phyloP scores from a whole-genome alignment of 495 filamentous ascomycete species.

The Trichoderma reesei region DNA sequence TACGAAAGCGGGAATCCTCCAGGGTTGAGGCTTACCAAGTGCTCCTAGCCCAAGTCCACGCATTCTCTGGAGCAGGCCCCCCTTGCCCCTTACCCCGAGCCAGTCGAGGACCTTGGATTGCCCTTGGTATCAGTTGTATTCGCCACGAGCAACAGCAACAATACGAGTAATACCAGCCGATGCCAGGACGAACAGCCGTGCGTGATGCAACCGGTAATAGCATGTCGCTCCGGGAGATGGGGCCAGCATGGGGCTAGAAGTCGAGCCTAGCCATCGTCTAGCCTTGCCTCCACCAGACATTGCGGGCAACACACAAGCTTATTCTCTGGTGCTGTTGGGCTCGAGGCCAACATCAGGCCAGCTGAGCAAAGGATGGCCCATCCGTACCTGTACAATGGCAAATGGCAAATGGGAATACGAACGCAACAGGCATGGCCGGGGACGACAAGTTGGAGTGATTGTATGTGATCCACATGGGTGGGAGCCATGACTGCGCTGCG shows the following conservation, averaged over 20 bases:
- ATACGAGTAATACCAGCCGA: background rate
- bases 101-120: background rate
- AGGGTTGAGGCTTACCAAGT: background rate
- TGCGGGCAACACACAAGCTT: background rate
- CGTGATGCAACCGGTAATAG: background rate
- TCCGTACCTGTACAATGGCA: too few relatives aligned
- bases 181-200: too few relatives aligned
- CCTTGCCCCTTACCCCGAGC: too few relatives aligned
- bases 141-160: background rate
- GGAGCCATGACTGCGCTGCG: background rate
- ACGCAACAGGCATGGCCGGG: background rate
- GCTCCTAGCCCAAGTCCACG: background rate
- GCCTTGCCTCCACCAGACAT: background rate
- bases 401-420: background rate
- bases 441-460: background rate
- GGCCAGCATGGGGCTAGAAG: background rate
- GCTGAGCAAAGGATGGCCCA: too few relatives aligned
- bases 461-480: background rate
- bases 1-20: background rate
- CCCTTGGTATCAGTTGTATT: too few relatives aligned
- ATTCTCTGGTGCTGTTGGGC: background rate
- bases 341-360: too few relatives aligned
- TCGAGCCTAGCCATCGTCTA: background rate
- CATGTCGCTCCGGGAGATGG: background rate
- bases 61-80: background rate